These are phyloP conservation scores for Lasiosphaeria hispida DNA, from an alignment of 495 filamentous ascomycete species.

Conservation along the genomic window DNA sequence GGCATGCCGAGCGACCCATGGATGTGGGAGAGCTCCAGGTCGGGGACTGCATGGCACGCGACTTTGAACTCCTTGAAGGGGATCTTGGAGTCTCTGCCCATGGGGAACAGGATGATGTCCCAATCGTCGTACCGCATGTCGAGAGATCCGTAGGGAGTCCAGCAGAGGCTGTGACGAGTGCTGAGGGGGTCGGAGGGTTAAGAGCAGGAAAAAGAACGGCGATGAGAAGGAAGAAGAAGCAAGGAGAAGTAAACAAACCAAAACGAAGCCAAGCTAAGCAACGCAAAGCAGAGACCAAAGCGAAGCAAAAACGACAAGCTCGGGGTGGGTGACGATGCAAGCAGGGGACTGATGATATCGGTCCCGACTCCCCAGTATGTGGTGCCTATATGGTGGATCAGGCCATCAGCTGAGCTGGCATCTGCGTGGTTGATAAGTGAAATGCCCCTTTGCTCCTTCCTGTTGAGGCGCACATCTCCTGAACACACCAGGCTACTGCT, in stretches of 20 bases:
- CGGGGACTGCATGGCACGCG: slow-evolving; percentile 71
- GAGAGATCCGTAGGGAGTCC: no score
- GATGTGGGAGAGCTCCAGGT: slow-evolving; percentile 49
- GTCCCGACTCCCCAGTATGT: no score
- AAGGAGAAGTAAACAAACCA: slow-evolving; percentile 1
- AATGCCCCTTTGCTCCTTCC: no score
- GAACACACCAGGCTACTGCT: no score
- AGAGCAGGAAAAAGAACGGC: neutral
- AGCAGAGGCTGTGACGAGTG: neutral
- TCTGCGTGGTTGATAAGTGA: no score
- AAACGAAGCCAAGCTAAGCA: neutral
- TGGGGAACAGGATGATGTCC: slow-evolving; percentile 81
- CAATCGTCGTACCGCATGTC: slow-evolving; percentile 43
- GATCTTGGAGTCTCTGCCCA: slow-evolving; percentile 45
- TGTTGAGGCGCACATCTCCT: no score
- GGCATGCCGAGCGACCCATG: slow-evolving; percentile 54
- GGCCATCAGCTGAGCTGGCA: no score
- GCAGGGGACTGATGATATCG: neutral
- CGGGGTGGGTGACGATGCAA: neutral
- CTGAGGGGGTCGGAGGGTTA: neutral
- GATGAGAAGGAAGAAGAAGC: neutral
- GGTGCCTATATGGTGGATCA: no score
- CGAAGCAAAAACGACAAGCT: no score
- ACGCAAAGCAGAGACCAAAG: neutral
- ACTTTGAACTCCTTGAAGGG: slow-evolving; percentile 88